phyloP scores from a whole-genome alignment of 1,139 yeast species.

The Magnusiomyces fungicola region DNA sequence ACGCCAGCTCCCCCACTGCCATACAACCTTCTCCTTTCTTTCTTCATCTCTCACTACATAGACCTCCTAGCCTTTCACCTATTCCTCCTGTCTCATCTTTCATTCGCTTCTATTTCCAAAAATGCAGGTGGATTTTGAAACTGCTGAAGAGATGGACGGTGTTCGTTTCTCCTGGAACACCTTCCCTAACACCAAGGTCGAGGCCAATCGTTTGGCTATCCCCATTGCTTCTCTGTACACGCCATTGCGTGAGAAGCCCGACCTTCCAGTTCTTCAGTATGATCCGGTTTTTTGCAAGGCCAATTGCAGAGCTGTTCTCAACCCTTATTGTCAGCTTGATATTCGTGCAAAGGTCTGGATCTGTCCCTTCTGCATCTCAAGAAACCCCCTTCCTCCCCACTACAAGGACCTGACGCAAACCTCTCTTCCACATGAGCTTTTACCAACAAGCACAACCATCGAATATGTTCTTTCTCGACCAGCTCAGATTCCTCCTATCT shows the following conservation, averaged over 20 bases:
- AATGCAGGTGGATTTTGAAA: conserved; percentile 56
- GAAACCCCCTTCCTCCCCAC: conserved; percentile 86
- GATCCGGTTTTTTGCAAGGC: conserved; percentile 86
- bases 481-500: conserved; percentile 86
- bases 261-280: conserved; percentile 72
- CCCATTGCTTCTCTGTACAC: conserved; percentile 94
- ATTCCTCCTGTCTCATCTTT: neutral
- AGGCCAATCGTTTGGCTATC: conserved; percentile 86
- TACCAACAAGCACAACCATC: conserved; percentile 71
- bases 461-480: conserved; percentile 90
- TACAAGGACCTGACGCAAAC: conserved; percentile 80
- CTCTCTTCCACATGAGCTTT: conserved; percentile 80
- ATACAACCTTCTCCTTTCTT: too few species aligned
- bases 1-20: neutral
- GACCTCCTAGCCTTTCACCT: neutral
- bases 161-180: conserved; percentile 87
- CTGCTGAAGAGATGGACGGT: conserved; percentile 82
- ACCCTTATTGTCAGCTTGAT: conserved; percentile 80
- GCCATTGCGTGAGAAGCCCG: conserved; percentile 76
- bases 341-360: conserved; percentile 78
- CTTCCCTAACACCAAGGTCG: conserved; percentile 82
- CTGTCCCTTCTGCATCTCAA: conserved; percentile 75
- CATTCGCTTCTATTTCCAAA: neutral
- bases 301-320: conserved; percentile 77
- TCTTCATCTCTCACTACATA: neutral